Evolutionary conservation across 148 eudicot species (phyloP), one percentile per base, ranked within the genome.

Genomic region (Heliosperma pusillum): DNA sequence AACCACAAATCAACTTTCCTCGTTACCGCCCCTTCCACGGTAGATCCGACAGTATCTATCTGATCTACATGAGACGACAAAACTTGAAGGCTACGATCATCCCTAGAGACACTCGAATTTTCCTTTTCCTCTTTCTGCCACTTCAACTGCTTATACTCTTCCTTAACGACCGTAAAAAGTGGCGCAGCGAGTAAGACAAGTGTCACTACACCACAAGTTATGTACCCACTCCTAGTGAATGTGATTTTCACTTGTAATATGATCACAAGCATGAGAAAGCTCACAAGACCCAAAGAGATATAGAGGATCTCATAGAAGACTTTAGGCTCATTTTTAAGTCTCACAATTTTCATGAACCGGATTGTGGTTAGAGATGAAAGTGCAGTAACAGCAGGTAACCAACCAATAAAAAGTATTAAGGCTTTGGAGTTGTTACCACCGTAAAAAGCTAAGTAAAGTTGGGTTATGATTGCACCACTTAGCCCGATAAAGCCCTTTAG

Each of bases 401-500:
- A 84, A 9, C 80, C 84, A 27, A 84, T 84, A 10, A 84, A 57
- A 13, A 84, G 76, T 13, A 84, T 81, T 10, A 81, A 53, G 27
- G 82, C 66, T 27, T 78, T 76, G 7, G 87, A 52, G 4, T 84
- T 70, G 5, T 60, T 24, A 5, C 72, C 74, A 53, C 70, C 80
- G 12, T 84, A 81, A 21, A 84, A 69, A 21, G 87, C 85, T 11
- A 65, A 58, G 79, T 84, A 84, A 11, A 84, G 26, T 63, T 84
- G 87, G 17, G 82, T 84, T 47, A 81, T 56, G 52, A 84, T 84
- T 10, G 87, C 87, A 4, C 84, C 84, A 45, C 87, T 81, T 47
- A 84, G 67, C 19, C 87, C 87, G 19, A 84, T 69, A 55, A 66
- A 84, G 4, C 87, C 85, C 80, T 84, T 84, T 8, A 84, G 50